Percentiles rank a stretch among this genome's conserved stretches.
phyloP scores from a whole-genome alignment of 345 rosid genomes.

The Eucalyptus camaldulensis region DNA sequence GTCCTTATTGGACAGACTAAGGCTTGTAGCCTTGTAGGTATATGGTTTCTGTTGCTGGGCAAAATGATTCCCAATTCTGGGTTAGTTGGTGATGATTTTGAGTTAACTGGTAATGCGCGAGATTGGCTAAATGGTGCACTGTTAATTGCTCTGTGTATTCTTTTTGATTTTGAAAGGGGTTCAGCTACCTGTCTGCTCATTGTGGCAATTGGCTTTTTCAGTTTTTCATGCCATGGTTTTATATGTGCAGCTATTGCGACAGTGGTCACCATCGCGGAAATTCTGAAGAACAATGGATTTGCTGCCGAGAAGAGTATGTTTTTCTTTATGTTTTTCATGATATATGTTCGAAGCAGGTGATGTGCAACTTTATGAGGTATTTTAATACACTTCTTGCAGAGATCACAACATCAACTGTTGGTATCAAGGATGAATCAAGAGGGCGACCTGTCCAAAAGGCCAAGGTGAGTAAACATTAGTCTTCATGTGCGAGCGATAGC shows the following conservation, averaged over 20 bases:
- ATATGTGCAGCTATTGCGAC: conserved; percentile 69
- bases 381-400: conserved; percentile 13
- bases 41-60: not conserved
- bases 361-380: not conserved
- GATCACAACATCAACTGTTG: conserved; percentile 70
- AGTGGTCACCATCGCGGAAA: conserved; percentile 74
- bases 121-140: not conserved
- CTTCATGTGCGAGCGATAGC: not conserved
- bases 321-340: not conserved
- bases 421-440: conserved; percentile 68
- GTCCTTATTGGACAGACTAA: not conserved
- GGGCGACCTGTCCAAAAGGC: conserved; percentile 81
- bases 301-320: conserved; percentile 80
- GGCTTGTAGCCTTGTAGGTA: not conserved
- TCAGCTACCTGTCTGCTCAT: not conserved
- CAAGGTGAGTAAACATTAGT: conserved; percentile 27
- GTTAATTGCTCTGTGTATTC: not conserved
- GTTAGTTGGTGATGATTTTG: not conserved
- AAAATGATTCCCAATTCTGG: not conserved
- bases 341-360: not conserved
- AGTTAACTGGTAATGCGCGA: not conserved
- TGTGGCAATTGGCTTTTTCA: not conserved
- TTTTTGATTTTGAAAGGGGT: not conserved
- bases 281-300: conserved; percentile 78
- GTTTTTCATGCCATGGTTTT: not conserved